These are phyloP conservation scores for Guyanaporus albipodus DNA, from an alignment of 768 basidiomycete species.

Conservation along the genomic window DNA sequence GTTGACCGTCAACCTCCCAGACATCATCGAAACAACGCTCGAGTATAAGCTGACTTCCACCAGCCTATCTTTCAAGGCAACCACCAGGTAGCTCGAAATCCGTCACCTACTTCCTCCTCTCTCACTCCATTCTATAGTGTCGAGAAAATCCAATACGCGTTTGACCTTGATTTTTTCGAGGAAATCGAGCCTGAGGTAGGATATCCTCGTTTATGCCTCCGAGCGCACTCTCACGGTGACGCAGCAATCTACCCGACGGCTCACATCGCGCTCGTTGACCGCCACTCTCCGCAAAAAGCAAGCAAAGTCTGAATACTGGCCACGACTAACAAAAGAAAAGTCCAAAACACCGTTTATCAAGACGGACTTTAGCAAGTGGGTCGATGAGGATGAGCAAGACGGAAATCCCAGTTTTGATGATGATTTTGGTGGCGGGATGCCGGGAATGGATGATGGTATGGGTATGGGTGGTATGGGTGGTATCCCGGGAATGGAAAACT, in stretches of 20 bases:
- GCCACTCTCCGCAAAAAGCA: constrained; percentile 81
- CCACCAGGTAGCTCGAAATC: constrained; percentile 51
- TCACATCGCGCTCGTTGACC: constrained; percentile 59
- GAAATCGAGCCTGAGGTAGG: constrained; percentile 74
- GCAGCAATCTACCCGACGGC: constrained; percentile 44
- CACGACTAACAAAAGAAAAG: constrained; percentile 88
- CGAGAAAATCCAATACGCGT: constrained; percentile 63
- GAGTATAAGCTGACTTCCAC: constrained; percentile 56
- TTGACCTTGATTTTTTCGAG: constrained; percentile 70
- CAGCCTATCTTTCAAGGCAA: constrained; percentile 60
- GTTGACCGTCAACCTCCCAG: constrained; percentile 79
- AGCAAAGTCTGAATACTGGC: constrained; percentile 78
- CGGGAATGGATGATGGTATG: constrained; percentile 37
- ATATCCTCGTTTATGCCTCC: neutral
- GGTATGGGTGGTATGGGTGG: neutral
- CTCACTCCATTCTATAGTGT: constrained; percentile 24
- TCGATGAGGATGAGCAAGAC: constrained; percentile 96
- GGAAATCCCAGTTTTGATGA: constrained; percentile 46
- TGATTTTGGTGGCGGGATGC: constrained; percentile 31
- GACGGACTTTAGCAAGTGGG: constrained; percentile 95
- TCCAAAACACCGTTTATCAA: constrained; percentile 77
- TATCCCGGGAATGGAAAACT: neutral
- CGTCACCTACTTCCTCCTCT: neutral
- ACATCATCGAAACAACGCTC: constrained; percentile 60
- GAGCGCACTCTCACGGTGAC: constrained; percentile 1